Base-by-base conservation (phyloP, 495 filamentous ascomycete species). In the Trichoderma parareesei region DNA sequence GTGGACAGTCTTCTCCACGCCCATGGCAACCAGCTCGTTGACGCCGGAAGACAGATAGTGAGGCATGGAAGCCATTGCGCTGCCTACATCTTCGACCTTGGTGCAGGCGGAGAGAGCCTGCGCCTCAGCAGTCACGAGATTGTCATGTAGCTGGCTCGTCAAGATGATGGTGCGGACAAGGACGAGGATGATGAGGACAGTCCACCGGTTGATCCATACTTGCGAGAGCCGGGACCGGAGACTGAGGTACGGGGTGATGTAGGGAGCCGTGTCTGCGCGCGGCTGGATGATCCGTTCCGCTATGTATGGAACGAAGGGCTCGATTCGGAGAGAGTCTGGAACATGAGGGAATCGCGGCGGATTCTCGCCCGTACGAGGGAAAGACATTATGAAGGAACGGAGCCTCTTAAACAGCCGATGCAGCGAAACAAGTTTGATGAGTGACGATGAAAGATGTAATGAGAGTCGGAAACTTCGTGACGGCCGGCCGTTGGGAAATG, bases 201-300 rank as follows among this genome's bases (percentile, higher is more conserved):
- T 97, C 95, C 95, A 98, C 76, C 89, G 82, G 81, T 98, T 98
- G 80, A 98, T 88, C 92, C 92, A 96, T 71, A 91, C 79, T 80
- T 98, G 94, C 38, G 94, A 98, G 49, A 98, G 82, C 66, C 92
- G 86, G 65, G 94, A 89, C 67, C 88, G 86, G 68, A 96, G 83
- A 63, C 93, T 94, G 41, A 98, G 88, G 71, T 98, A 98, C 38
- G 94, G 95, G 60, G 92, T 98, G 70, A 95, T 84, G 66, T 60
- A 61, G 7, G 71, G 70, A 2, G 71, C 69, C 14, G 74, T 75
- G 57, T 73, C 67, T 37, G 69, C 63, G 60, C 55, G 40, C n/a
- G 61, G 40, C 33, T 63, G 42, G 6, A 57, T 57, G 11, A 27
- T 35, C 4, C 9, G 8, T 37, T 33, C 27, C 6, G 33, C 9